Evolutionary conservation across 805 yeast genomes (phyloP).

Genomic region (Lipomyces mesembrius): DNA sequence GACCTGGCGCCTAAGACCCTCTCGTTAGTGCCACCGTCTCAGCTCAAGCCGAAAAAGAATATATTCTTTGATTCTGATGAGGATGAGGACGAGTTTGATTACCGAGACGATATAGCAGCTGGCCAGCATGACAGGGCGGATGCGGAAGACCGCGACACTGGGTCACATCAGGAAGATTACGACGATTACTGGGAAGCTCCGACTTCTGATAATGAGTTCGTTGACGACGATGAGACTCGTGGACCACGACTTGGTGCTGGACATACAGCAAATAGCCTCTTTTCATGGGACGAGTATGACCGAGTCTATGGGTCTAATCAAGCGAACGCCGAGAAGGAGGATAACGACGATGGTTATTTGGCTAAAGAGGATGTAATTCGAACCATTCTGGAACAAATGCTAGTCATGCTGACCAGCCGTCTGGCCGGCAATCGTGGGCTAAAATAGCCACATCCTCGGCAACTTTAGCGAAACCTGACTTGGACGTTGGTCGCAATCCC

Average conservation of each 20-base stretch:
- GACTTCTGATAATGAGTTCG: neutral
- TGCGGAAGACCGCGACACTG: neutral
- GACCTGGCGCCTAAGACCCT: neutral
- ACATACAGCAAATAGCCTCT: neutral
- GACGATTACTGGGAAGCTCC: neutral
- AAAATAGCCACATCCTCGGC: neutral
- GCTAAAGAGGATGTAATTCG: neutral
- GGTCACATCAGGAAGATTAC: neutral
- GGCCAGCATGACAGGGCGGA: too few species aligned
- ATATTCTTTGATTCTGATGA: neutral
- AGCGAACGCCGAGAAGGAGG: neutral
- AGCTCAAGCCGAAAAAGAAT: neutral
- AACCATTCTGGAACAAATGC: neutral
- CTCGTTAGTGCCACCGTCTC: neutral
- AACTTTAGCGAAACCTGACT: neutral
- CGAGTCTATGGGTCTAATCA: neutral
- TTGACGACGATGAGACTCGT: neutral
- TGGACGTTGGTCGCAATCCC: neutral
- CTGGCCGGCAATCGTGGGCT: neutral
- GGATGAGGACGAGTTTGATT: neutral
- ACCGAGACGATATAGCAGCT: neutral
- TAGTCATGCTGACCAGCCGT: neutral
- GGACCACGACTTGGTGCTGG: neutral
- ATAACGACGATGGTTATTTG: neutral
- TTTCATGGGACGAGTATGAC: slow-evolving; percentile 8